A percentile compares a stretch with the other conserved stretches of the same genome.
These are phyloP conservation scores for Guyanaporus albipodus DNA, from an alignment of 768 basidiomycete species.

Conservation along the genomic window DNA sequence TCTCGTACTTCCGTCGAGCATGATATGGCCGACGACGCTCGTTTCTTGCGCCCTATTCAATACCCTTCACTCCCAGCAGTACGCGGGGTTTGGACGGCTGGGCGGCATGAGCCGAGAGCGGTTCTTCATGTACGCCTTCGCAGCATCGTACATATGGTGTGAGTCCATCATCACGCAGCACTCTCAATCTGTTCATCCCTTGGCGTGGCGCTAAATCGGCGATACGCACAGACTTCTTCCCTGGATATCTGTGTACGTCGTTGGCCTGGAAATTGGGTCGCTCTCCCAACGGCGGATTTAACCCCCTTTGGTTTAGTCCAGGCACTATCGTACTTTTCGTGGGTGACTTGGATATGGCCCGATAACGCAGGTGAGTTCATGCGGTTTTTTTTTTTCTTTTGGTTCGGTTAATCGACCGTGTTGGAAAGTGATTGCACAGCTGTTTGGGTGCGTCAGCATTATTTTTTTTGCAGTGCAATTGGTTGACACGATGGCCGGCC, in stretches of 20 bases:
- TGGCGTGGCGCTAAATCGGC: too few relatives aligned
- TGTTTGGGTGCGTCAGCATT: conserved; percentile 58
- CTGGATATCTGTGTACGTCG: conserved; percentile 75
- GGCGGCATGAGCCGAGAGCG: conserved; percentile 50
- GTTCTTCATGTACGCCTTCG: conserved; percentile 46
- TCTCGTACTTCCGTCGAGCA: conserved; percentile 59
- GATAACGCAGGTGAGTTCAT: conserved; percentile 68
- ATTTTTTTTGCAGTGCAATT: too few relatives aligned
- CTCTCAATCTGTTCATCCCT: too few relatives aligned
- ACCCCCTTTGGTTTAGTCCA: too few relatives aligned
- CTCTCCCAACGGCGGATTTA: too few relatives aligned
- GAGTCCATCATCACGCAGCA: too few relatives aligned
- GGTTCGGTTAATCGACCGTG: too few relatives aligned
- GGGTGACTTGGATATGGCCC: conserved; percentile 67
- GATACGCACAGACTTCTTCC: conserved; percentile 54
- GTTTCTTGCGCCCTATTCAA: conserved; percentile 71
- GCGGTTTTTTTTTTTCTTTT: too few relatives aligned
- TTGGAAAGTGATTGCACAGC: too few relatives aligned
- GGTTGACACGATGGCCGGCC: too few relatives aligned
- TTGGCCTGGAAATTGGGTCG: too few relatives aligned
- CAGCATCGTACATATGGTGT: too few relatives aligned
- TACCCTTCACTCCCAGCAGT: conserved; percentile 59
- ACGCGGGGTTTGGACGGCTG: conserved; percentile 39
- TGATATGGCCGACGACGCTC: conserved; percentile 74
- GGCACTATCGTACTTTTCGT: conserved; percentile 57